A percentile compares a stretch with the other conserved stretches of the same genome.
Conservation (phyloP, 192 early-diverging fungal genomes). For the Globomyces pollinis-pini region DNA sequence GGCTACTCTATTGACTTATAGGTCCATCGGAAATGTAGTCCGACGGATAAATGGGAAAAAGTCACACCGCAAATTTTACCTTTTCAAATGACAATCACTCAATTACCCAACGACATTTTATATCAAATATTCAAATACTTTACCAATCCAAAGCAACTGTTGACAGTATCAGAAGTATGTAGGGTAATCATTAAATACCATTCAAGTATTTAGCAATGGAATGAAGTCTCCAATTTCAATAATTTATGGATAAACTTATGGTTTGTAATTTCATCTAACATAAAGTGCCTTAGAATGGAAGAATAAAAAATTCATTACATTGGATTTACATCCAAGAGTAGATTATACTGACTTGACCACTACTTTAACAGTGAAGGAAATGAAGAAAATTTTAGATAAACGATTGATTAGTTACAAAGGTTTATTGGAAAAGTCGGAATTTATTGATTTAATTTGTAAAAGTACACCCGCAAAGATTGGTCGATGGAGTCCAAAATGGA, state of each 20-base stretch:
- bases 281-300: not conserved
- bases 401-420: not conserved
- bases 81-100: too few species aligned
- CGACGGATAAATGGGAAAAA: too few species aligned
- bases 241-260: not conserved
- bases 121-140: too few species aligned
- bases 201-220: not conserved
- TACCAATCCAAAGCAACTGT: too few species aligned
- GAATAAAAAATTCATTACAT: not conserved
- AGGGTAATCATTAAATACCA: too few species aligned
- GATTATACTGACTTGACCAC: not conserved
- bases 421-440: not conserved
- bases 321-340: not conserved
- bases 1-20: too few species aligned
- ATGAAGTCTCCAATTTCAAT: not conserved
- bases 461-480: not conserved
- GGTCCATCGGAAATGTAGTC: too few species aligned
- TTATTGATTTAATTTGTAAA: not conserved
- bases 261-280: not conserved
- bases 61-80: too few species aligned
- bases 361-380: not conserved
- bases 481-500: constrained; percentile 4
- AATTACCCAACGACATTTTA: too few species aligned
- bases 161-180: too few species aligned
- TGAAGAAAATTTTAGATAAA: not conserved